phyloP scores from a whole-genome alignment of 2,329 filamentous ascomycete species.

The Pseudogymnoascus sp. region DNA sequence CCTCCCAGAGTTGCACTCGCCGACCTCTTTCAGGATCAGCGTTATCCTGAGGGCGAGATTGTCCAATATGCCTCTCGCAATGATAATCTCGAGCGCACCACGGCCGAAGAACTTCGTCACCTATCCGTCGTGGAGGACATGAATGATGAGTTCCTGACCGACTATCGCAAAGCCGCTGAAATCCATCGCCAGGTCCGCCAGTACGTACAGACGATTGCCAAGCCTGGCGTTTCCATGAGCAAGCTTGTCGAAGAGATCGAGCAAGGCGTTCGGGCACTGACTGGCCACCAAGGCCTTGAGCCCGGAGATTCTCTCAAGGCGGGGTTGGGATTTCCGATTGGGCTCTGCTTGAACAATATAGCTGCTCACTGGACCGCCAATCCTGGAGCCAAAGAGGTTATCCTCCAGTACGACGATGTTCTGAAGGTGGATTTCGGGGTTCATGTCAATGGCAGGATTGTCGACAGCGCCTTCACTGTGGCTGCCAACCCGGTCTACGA shows the following conservation, averaged over 20 bases:
- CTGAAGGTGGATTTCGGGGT: conserved; percentile 80
- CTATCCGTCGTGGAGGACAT: conserved; percentile 64
- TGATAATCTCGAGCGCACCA: conserved; percentile 69
- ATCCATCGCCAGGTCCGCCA: conserved; percentile 47
- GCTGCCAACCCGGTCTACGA: conserved; percentile 69
- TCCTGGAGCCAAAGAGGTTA: conserved; percentile 55
- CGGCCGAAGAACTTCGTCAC: conserved; percentile 72
- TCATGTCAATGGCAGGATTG: conserved; percentile 71
- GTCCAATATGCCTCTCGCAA: conserved; percentile 55
- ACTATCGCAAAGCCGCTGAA: conserved; percentile 50
- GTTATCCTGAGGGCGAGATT: conserved; percentile 69
- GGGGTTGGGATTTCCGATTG: conserved; percentile 49
- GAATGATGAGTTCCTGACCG: conserved; percentile 37
- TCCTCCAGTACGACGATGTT: conserved; percentile 65
- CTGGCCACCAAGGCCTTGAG: conserved; percentile 43
- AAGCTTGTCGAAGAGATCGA: conserved; percentile 47
- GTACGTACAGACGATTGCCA: conserved; percentile 39
- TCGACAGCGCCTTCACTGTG: conserved; percentile 75
- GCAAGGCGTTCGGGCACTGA: conserved; percentile 43
- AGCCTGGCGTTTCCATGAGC: conserved; percentile 41
- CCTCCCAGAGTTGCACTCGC: conserved; percentile 68
- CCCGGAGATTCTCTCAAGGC: conserved; percentile 42
- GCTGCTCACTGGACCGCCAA: conserved; percentile 51
- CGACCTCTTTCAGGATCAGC: conserved; percentile 60
- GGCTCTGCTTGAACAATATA: conserved; percentile 44